Evolutionary conservation across 768 basidiomycete species (phyloP).

Genomic region (Amanita inopinata): DNA sequence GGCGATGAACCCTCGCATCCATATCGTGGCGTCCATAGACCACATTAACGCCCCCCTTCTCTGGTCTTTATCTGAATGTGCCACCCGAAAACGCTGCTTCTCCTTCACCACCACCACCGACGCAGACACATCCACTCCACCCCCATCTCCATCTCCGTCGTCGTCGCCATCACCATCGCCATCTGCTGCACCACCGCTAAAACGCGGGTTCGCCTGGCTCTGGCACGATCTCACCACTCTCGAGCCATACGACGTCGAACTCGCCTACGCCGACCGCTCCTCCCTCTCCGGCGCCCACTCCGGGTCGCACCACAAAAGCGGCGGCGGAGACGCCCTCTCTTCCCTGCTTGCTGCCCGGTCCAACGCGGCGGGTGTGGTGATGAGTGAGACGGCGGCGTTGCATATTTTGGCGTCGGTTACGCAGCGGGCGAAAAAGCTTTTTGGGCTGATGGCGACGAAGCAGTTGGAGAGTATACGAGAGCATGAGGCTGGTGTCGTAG

Average conservation of each 20-base stretch:
- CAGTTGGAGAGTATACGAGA: conserved; percentile 59
- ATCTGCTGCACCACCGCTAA: no score
- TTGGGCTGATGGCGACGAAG: conserved; percentile 54
- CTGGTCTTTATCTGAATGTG: conserved; percentile 65
- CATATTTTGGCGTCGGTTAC: conserved; percentile 86
- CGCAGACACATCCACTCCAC: conserved; percentile 11
- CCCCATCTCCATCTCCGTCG: no score
- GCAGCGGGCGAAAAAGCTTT: conserved; percentile 77
- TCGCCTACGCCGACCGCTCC: conserved; percentile 54
- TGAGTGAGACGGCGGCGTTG: conserved; percentile 70
- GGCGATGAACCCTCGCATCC: conserved; percentile 65
- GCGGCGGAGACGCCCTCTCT: conserved; percentile 16
- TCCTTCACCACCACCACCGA: neutral
- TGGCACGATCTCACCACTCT: conserved; percentile 92
- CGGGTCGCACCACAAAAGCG: conserved; percentile 27
- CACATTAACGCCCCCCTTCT: conserved; percentile 76
- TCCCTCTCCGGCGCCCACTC: conserved; percentile 46
- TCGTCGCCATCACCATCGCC: no score
- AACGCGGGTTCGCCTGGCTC: conserved; percentile 61
- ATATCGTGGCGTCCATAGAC: conserved; percentile 79
- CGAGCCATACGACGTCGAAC: conserved; percentile 69
- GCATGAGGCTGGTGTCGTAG: conserved; percentile 20
- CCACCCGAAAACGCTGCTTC: conserved; percentile 51
- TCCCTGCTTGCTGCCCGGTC: conserved; percentile 20
- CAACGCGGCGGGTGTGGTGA: conserved; percentile 25